phyloP scores from a whole-genome alignment of 257 asterid genomes.

The Cordia subcordata region DNA sequence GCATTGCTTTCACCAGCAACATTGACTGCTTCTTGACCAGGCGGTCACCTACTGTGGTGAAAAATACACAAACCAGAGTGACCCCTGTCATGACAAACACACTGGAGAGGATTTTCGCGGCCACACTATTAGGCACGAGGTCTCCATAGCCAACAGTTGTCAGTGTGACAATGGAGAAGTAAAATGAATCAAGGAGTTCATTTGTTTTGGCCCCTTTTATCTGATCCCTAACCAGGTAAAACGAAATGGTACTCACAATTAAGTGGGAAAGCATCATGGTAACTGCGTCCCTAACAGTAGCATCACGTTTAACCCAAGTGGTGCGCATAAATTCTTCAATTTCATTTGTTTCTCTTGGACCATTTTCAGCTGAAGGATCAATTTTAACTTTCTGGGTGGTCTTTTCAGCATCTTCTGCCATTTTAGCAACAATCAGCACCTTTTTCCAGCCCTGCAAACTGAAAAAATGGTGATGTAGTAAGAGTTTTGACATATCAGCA shows the following conservation, averaged over 20 bases:
- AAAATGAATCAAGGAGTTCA: slow-evolving; percentile 71
- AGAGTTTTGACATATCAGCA: no score
- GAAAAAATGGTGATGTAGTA: no score
- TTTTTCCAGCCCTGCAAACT: no score
- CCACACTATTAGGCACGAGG: slow-evolving; percentile 58
- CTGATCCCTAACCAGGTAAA: slow-evolving; percentile 52
- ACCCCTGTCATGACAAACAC: slow-evolving; percentile 84
- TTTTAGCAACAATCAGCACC: background rate
- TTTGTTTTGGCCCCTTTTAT: slow-evolving; percentile 57
- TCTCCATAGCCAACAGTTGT: slow-evolving; percentile 98
- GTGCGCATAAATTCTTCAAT: slow-evolving; percentile 20
- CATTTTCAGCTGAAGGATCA: slow-evolving; percentile 53
- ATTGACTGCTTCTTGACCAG: slow-evolving; percentile 72
- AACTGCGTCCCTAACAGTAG: no score
- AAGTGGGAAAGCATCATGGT: slow-evolving; percentile 48
- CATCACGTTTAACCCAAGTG: no score
- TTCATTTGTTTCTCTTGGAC: slow-evolving; percentile 34
- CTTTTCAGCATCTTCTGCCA: slow-evolving; percentile 11
- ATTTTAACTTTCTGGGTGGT: slow-evolving; percentile 34
- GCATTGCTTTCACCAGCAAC: slow-evolving; percentile 57
- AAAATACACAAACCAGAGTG: slow-evolving; percentile 53
- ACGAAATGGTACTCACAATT: slow-evolving; percentile 52
- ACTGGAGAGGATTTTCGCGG: slow-evolving; percentile 74
- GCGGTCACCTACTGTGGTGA: slow-evolving; percentile 84
- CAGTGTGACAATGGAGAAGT: slow-evolving; percentile 93